phyloP scores from a whole-genome alignment of 192 early-diverging fungal species.

The Umbelopsis sp. region DNA sequence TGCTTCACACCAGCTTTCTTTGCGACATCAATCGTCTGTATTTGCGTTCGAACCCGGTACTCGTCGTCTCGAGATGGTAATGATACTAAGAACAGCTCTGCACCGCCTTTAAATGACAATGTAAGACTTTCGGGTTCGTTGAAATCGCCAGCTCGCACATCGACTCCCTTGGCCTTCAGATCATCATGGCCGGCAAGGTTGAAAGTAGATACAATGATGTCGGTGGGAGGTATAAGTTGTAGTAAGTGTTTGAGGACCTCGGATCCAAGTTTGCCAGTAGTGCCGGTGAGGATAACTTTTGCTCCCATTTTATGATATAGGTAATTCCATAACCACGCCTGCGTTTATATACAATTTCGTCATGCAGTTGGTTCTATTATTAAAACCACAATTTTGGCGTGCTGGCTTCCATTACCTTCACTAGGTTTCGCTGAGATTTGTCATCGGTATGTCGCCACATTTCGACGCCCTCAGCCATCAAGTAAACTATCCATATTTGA shows the following conservation, averaged over 20 bases:
- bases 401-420: too few relatives aligned
- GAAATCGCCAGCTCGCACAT: neutral
- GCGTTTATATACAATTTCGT: too few relatives aligned
- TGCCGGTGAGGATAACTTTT: conserved; percentile 8
- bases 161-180: conserved; percentile 2
- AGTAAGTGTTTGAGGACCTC: conserved; percentile 2
- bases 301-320: neutral
- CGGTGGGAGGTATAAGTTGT: neutral
- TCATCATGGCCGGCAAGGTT: neutral
- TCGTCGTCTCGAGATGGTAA: conserved; percentile 2
- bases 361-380: too few relatives aligned
- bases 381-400: too few relatives aligned
- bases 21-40: neutral
- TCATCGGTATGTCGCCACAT: too few relatives aligned
- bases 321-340: too few relatives aligned
- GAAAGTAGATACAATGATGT: conserved; percentile 1
- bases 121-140: neutral
- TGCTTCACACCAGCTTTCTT: neutral
- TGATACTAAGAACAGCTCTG: neutral
- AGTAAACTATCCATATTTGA: too few relatives aligned
- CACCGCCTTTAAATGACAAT: neutral
- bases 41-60: neutral
- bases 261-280: neutral
- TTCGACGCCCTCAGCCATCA: too few relatives aligned
- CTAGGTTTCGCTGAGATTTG: too few relatives aligned